Conservation (phyloP, 257 asterid genomes). For the Jacaranda copaia region DNA sequence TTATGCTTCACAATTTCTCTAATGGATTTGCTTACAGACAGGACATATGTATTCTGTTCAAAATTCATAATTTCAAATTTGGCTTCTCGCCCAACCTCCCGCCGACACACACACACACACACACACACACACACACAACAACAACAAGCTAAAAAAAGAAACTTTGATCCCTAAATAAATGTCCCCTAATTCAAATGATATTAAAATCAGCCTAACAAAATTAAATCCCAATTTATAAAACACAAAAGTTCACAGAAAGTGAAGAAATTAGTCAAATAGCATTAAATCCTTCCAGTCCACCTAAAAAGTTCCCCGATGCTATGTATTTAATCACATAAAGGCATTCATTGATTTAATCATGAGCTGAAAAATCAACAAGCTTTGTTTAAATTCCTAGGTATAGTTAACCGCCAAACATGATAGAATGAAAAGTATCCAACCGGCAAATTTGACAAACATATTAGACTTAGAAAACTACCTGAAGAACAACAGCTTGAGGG, state of each 20-base stretch:
- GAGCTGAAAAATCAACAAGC: not conserved
- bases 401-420: slow-evolving; percentile 7
- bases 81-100: not conserved
- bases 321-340: not conserved
- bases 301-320: not conserved
- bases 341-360: not conserved
- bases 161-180: too few species aligned
- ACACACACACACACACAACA: too few species aligned
- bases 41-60: not conserved
- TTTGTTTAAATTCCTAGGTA: not conserved
- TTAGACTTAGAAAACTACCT: slow-evolving; percentile 49
- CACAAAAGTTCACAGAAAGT: too few species aligned
- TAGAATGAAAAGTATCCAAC: not conserved
- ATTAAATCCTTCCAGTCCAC: not conserved
- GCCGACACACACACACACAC: too few species aligned
- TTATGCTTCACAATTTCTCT: not conserved
- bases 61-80: not conserved
- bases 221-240: too few species aligned
- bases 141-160: too few species aligned
- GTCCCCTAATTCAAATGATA: too few species aligned
- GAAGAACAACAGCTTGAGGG: slow-evolving; percentile 74
- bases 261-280: too few species aligned
- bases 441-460: not conserved
- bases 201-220: too few species aligned
- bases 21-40: not conserved